These are phyloP conservation scores for Ilyonectria destructans DNA, from an alignment of 2,329 filamentous ascomycete genomes.

Conservation along the genomic window DNA sequence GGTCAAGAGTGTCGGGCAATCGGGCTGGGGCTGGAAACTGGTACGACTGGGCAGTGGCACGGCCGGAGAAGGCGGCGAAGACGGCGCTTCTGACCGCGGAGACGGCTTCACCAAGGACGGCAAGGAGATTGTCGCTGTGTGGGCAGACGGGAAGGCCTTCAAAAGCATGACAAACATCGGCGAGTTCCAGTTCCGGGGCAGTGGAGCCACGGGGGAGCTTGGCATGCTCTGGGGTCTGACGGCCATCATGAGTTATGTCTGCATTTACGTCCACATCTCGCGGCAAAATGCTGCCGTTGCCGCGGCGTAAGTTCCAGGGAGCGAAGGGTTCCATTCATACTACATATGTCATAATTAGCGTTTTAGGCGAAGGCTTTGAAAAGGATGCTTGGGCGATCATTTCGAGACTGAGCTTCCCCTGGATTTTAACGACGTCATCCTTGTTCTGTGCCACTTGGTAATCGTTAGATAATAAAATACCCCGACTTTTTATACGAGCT, in stretches of 20 bases:
- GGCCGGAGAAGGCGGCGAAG: constrained; percentile 4
- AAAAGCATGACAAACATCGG: constrained; percentile 37
- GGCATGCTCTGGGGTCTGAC: constrained; percentile 40
- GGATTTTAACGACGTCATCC: not conserved
- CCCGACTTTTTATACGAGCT: no score
- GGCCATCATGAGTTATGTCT: constrained; percentile 40
- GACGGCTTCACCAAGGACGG: constrained; percentile 38
- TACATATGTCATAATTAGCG: no score
- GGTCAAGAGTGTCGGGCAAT: constrained; percentile 40
- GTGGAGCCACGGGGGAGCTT: constrained; percentile 36
- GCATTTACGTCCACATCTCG: constrained; percentile 29
- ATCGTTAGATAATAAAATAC: no score
- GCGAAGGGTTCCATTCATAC: no score
- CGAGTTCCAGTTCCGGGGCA: constrained; percentile 39
- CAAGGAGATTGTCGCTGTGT: constrained; percentile 41
- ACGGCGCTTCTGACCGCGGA: not conserved
- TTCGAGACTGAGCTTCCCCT: not conserved
- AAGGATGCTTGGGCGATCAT: not conserved
- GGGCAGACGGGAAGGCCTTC: constrained; percentile 20
- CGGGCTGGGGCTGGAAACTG: constrained; percentile 40
- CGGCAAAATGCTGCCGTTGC: constrained; percentile 23
- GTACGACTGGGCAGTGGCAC: constrained; percentile 32
- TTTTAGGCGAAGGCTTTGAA: not conserved
- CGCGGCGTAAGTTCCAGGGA: not conserved
- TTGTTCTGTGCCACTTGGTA: not conserved